phyloP scores from a whole-genome alignment of 2,329 filamentous ascomycete species.

The Coleophoma crateriformis region DNA sequence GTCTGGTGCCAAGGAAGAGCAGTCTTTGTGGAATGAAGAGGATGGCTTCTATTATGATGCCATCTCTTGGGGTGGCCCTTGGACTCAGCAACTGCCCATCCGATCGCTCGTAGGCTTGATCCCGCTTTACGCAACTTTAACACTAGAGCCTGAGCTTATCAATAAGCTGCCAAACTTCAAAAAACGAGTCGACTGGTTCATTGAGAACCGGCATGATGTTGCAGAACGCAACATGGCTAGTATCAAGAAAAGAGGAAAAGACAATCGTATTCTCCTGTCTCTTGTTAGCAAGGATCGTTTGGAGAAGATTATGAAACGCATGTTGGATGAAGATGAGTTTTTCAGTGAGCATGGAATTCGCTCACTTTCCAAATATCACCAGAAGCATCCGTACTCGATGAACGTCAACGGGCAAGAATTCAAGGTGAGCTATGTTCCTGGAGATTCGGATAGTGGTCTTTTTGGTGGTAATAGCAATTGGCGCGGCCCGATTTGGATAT shows the following conservation, averaged over 20 bases:
- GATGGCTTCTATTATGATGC: conserved; percentile 99
- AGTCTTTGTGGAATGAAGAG: conserved; percentile 92
- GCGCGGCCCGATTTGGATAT: conserved; percentile 93
- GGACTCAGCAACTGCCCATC: conserved; percentile 87
- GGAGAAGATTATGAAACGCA: conserved; percentile 79
- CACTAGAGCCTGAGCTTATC: conserved; percentile 88
- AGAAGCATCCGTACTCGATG: conserved; percentile 89
- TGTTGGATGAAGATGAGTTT: conserved; percentile 94
- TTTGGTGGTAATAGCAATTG: conserved; percentile 98
- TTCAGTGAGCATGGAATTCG: conserved; percentile 85
- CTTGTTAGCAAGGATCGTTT: conserved; percentile 92
- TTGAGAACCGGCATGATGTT: conserved; percentile 79
- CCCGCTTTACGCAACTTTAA: conserved; percentile 86
- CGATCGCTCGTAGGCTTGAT: conserved; percentile 90
- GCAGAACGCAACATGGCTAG: conserved; percentile 93
- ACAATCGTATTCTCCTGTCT: conserved; percentile 78
- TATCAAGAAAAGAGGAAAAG: conserved; percentile 85
- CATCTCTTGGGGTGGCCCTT: conserved; percentile 92
- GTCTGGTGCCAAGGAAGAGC: conserved; percentile 63
- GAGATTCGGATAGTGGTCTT: conserved; percentile 92
- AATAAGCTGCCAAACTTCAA: conserved; percentile 91
- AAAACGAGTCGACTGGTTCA: conserved; percentile 89
- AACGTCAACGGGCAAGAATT: conserved; percentile 90
- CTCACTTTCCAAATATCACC: conserved; percentile 86
- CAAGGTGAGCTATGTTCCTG: conserved; percentile 82